phyloP scores from a whole-genome alignment of 495 filamentous ascomycete species.

The Pseudotulostoma volvatum region DNA sequence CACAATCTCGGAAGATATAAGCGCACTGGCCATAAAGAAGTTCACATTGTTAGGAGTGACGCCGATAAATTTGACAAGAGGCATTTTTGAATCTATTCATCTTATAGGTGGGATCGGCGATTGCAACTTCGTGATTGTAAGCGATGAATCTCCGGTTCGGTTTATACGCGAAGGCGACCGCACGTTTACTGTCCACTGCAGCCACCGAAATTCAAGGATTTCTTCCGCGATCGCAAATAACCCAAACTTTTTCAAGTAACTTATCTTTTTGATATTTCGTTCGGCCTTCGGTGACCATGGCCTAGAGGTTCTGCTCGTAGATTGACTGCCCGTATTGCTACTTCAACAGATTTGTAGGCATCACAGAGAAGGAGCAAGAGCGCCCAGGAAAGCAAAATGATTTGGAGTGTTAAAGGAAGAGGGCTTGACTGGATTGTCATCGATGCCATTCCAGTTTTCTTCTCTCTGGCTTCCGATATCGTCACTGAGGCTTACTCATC shows the following conservation, averaged over 20 bases:
- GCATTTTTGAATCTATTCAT: background rate
- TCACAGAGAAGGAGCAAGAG: conserved; percentile 2
- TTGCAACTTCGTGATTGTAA: background rate
- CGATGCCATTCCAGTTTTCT: conserved; percentile 7
- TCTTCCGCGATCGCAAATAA: conserved; percentile 1
- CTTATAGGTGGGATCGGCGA: background rate
- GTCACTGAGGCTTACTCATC: too few relatives aligned
- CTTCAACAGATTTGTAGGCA: conserved; percentile 2
- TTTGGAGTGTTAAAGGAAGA: conserved; percentile 4
- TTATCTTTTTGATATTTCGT: background rate
- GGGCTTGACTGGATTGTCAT: conserved; percentile 4
- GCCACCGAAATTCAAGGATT: background rate
- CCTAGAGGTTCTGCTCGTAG: background rate
- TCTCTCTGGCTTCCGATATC: too few relatives aligned
- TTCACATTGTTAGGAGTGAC: background rate
- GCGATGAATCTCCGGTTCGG: background rate
- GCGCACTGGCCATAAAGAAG: background rate
- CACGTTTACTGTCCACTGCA: background rate
- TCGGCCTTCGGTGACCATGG: background rate
- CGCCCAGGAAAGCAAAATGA: conserved; percentile 2
- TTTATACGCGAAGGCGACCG: background rate
- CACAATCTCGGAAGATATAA: background rate
- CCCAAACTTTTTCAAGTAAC: background rate
- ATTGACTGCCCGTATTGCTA: background rate
- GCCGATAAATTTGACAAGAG: background rate